These are phyloP conservation scores for Saururus chinensis DNA, from an alignment of 164 flowering plant species.

Conservation along the genomic window DNA sequence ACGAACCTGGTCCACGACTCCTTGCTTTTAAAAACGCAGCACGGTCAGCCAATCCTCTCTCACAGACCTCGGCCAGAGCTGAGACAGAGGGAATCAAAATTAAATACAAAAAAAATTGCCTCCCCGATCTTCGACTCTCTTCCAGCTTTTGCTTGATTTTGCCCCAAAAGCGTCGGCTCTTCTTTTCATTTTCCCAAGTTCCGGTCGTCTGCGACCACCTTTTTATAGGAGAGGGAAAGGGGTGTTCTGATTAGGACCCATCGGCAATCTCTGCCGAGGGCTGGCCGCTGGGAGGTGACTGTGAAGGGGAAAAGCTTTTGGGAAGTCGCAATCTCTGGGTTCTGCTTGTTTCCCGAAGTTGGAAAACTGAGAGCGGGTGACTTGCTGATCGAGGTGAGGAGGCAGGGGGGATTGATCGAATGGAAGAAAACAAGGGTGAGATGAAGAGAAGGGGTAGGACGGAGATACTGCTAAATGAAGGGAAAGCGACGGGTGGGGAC, in stretches of 20 bases:
- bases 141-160: not conserved
- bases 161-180: not conserved
- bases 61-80: too few relatives aligned
- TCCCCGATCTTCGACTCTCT: not conserved
- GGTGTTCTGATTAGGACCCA: too few relatives aligned
- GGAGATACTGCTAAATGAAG: not conserved
- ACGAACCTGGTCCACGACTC: not conserved
- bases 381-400: not conserved
- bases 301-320: too few relatives aligned
- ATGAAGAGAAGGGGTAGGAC: not conserved
- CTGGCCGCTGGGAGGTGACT: too few relatives aligned
- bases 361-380: too few relatives aligned
- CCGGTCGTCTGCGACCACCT: not conserved
- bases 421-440: too few relatives aligned
- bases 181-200: not conserved
- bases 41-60: too few relatives aligned
- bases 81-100: not conserved
- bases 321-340: too few relatives aligned
- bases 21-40: not conserved
- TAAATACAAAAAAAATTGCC: not conserved
- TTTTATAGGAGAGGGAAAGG: too few relatives aligned
- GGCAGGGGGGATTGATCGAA: not conserved
- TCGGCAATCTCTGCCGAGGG: too few relatives aligned
- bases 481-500: not conserved
- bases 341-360: too few relatives aligned